Conservation (phyloP, 257 asterid species). For the Przewalskia tangutica region DNA sequence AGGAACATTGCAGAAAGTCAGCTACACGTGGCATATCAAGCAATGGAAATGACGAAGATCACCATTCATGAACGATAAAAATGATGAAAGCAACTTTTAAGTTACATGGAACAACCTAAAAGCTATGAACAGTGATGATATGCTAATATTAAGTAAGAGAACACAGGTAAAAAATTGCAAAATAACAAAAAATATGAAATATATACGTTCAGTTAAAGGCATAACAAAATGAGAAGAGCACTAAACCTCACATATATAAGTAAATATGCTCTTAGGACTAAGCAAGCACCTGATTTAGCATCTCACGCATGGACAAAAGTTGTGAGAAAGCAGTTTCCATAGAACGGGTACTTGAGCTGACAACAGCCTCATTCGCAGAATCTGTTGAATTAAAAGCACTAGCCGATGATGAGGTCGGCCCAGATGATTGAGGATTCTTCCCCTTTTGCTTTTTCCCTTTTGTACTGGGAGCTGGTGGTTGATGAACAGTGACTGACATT, state of each 20-base stretch:
- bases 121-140: not conserved
- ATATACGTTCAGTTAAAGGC: not conserved
- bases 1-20: not conserved
- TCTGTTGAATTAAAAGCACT: conserved; percentile 46
- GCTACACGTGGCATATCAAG: not conserved
- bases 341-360: conserved; percentile 34
- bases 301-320: conserved; percentile 64
- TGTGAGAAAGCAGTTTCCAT: conserved; percentile 43
- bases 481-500: conserved; percentile 28
- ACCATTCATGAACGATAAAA: not conserved
- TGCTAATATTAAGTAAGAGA: not conserved
- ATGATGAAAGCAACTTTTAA: not conserved
- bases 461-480: conserved; percentile 31
- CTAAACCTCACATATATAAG: not conserved
- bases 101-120: not conserved
- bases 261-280: not conserved
- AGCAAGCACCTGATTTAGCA: conserved; percentile 62
- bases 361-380: conserved; percentile 48
- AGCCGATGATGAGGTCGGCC: conserved; percentile 37
- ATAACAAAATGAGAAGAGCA: not conserved
- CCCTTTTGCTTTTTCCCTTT: conserved; percentile 79
- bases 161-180: not conserved
- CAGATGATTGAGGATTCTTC: conserved; percentile 54
- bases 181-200: not conserved
- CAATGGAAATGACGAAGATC: not conserved